Evolutionary conservation across 2,329 filamentous ascomycete species (phyloP), one percentile per base, ranked within the genome.

Genomic region (Didymella glomerata): DNA sequence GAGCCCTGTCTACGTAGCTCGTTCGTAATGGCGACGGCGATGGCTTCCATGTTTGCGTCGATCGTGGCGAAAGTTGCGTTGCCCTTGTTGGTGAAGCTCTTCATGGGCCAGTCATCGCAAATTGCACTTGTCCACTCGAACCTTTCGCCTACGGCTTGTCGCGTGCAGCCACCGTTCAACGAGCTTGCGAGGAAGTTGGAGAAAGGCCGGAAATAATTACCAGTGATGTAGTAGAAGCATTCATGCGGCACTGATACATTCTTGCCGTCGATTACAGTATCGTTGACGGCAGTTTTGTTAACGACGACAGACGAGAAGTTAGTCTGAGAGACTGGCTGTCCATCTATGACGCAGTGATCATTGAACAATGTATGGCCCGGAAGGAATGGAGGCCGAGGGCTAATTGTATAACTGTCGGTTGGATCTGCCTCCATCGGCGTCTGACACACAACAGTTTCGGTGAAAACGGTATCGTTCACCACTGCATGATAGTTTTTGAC

Each of bases 1-100:
- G 38, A 18, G 13, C 49, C 49, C 5, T 24, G 20, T 36, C 25
- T 52, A 20, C 49, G 49, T 2, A 52, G 32, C 14, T 44, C 41
- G 30, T 27, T 52, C 3, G 49, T 45, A 5, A 52, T 36, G 4
- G 49, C 49, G 16, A 36, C 11, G 9, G 49, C 40, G 20, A 52
- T 20, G 13, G 49, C 14, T 36, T 52, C 22, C 27, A 52, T 34
- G 20, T 36, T 45, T 18, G 49, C 49, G 20, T 52, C 40, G 28
- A 45, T 44, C 2, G 13, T 45, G 4, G 36, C 7, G 27, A 52
- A 52, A 4, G 22, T 52, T 5, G 49, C 49, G 11, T 52, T 52
- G 10, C 49, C 38, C 3, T 40, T 20, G 18, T 40, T 40, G 18
- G 10, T 10, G n/a, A 40, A 8, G 5, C 36, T 20, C 18, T 5